Evolutionary conservation across 2,329 filamentous ascomycete species (phyloP), one percentile per base, ranked within the genome.

Genomic region (Claviceps sp.): DNA sequence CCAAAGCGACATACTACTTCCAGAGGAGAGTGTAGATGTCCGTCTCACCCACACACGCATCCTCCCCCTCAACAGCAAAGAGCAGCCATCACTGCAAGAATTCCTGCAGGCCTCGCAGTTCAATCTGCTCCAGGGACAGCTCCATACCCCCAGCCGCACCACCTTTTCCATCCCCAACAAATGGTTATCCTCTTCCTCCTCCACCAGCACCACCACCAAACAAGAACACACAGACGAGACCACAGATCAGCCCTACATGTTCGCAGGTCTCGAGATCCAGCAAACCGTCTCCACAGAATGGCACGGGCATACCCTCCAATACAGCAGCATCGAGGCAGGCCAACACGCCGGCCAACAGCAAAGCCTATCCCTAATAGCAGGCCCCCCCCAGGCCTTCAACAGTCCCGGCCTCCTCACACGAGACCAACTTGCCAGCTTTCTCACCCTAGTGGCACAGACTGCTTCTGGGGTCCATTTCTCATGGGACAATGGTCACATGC

Each of bases 201-300:
- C 37, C 14, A 0, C n/a, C 16, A 8, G 7, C 13, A 4, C 20
- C 13, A 14, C n/a, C 29, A 20, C 29, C 16, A 7, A 20, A 23
- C 20, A 38, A 22, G 29, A 38, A 16, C 13, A 22, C 45, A 23
- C 20, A 2, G 20, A 9, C 45, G 20, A 16, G 13, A 22, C 50
- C 48, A 49, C 23, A 45, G 53, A 63, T 42, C 45, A 68, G 3
- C 53, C 58, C 13, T 71, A 69, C 58, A 51, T 68, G 16, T 78
- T 79, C 60, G 66, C 68, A 47, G 75, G 76, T 7, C 66, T 78
- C 1, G 76, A 81, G 57, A 66, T 80, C 40, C 75, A 72, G 45
- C 73, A 74, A 52, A 62, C 66, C 23, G 62, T 73, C 46, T 64
- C 71, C 9, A 62, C 71, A 40, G 60, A 67, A 2, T 74, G 71